phyloP scores from a whole-genome alignment of 2,329 filamentous ascomycete species.

The Fusarium chuoi region DNA sequence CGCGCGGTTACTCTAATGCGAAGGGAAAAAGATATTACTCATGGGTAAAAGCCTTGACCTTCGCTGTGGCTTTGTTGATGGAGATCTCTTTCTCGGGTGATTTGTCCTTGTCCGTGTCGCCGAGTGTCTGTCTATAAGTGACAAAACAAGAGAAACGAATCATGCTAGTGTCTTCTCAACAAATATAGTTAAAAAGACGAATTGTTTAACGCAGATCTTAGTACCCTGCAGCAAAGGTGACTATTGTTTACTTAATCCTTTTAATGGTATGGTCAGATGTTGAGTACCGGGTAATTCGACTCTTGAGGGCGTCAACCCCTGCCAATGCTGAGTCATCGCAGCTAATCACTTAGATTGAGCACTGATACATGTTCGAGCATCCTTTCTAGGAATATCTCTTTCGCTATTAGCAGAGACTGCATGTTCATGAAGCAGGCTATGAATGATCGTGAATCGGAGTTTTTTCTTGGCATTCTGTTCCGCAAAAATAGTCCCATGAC shows the following conservation, averaged over 20 bases:
- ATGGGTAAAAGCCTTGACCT: fast-evolving
- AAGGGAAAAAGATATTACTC: fast-evolving
- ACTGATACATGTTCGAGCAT: not conserved
- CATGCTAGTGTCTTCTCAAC: no score
- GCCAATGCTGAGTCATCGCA: not conserved
- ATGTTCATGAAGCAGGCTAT: fast-evolving
- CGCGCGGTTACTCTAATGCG: not conserved
- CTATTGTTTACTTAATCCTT: not conserved
- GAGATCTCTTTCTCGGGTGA: fast-evolving
- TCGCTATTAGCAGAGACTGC: fast-evolving
- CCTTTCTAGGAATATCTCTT: not conserved
- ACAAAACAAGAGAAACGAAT: fast-evolving
- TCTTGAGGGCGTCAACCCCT: not conserved
- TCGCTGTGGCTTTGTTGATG: fast-evolving
- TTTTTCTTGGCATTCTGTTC: fast-evolving
- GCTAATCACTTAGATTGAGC: no score
- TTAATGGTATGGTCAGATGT: fast-evolving
- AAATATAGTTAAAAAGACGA: fast-evolving
- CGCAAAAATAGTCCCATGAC: not conserved
- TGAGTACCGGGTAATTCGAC: not conserved
- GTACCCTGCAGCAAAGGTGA: fast-evolving
- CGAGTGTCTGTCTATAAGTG: fast-evolving
- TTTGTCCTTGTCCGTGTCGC: fast-evolving
- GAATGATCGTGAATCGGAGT: fast-evolving
- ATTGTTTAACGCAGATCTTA: fast-evolving